Percentiles rank a stretch among this genome's conserved stretches.
Conservation (phyloP, 176 grass and related monocot species). For the Themeda triandra region DNA sequence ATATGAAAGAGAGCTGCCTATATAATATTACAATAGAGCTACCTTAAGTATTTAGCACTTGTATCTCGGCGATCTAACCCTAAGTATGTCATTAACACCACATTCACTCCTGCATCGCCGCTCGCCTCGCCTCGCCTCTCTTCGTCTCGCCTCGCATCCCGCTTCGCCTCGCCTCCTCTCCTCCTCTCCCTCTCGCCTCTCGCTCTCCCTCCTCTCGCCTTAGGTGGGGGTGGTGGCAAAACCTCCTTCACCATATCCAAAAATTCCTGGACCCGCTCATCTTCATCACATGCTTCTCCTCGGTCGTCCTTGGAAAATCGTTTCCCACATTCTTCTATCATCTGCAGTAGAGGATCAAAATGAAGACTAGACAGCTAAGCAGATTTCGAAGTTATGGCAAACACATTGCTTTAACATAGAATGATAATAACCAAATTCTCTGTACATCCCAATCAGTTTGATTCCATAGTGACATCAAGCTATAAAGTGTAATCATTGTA, state of each 20-base stretch:
- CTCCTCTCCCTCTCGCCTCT: too few relatives aligned
- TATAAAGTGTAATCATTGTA: not conserved
- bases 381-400: not conserved
- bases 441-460: not conserved
- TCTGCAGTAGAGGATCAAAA: conserved; percentile 11
- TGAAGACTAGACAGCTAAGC: not conserved
- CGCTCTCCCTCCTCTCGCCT: too few relatives aligned
- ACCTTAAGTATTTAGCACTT: too few relatives aligned
- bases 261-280: conserved; percentile 26
- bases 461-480: not conserved
- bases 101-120: conserved; percentile 3
- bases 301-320: conserved; percentile 30
- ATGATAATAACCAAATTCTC: not conserved
- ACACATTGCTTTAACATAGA: not conserved
- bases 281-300: conserved; percentile 1
- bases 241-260: conserved; percentile 44
- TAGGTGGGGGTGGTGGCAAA: conserved; percentile 35
- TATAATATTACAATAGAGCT: too few relatives aligned
- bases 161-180: conserved; percentile 18
- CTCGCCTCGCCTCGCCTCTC: conserved; percentile 5
- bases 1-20: not conserved
- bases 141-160: too few relatives aligned
- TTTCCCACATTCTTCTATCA: conserved; percentile 46
- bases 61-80: not conserved
- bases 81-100: not conserved